Evolutionary conservation across 1,139 yeast genomes (phyloP).

Genomic region (Petasospora fabianii): DNA sequence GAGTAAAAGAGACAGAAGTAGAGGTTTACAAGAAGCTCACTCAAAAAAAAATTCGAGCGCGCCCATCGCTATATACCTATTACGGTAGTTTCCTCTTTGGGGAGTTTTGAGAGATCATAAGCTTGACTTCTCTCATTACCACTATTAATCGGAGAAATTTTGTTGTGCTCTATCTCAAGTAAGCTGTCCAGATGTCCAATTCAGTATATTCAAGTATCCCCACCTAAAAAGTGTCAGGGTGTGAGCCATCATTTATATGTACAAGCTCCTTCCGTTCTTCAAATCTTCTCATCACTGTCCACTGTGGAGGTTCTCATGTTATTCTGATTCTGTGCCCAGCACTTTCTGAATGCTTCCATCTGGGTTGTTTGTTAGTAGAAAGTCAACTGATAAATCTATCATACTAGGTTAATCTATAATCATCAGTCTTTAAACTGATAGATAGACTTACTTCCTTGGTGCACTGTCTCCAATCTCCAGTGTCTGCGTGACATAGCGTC

Average conservation of each 20-base stretch:
- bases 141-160: too few relatives aligned
- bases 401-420: too few relatives aligned
- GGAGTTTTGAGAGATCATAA: background rate
- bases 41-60: background rate
- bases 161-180: too few relatives aligned
- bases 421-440: too few relatives aligned
- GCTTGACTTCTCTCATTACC: too few relatives aligned
- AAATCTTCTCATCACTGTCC: conserved; percentile 13
- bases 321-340: conserved; percentile 58
- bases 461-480: conserved; percentile 77
- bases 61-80: conserved; percentile 6
- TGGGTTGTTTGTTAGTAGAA: conserved; percentile 18
- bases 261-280: background rate
- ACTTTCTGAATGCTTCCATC: conserved; percentile 55
- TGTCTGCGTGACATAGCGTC: conserved; percentile 76
- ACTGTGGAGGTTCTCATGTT: conserved; percentile 42
- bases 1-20: background rate
- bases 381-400: conserved; percentile 5
- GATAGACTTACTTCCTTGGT: conserved; percentile 50
- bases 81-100: conserved; percentile 2
- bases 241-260: background rate
- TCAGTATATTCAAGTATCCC: background rate
- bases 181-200: too few relatives aligned
- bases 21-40: background rate
- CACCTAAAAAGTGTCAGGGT: background rate